Percentiles rank a stretch among this genome's conserved stretches.
Evolutionary conservation across 2,329 filamentous ascomycete species (phyloP).

Genomic region (Gaeumannomyces sp.): DNA sequence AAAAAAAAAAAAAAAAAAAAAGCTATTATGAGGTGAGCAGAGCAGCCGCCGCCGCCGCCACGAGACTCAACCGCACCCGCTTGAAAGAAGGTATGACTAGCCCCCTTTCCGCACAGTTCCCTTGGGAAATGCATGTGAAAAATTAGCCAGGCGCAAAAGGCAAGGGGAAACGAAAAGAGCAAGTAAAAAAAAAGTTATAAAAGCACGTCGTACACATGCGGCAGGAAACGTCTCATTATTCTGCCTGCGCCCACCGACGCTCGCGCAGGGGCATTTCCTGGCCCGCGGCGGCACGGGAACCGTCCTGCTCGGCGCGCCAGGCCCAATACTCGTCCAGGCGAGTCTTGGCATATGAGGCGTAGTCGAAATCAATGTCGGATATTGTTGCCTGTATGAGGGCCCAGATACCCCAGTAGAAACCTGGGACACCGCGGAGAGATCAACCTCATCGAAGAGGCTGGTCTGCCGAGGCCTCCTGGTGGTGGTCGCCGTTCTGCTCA

Average conservation of each 20-base stretch:
- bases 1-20: no score
- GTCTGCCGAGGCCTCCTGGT: constrained; percentile 48
- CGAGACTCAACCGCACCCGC: no score
- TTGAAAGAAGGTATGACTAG: no score
- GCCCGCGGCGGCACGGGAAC: constrained; percentile 44
- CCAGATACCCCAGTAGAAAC: constrained; percentile 93
- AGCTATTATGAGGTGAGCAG: no score
- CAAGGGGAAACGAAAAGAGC: background rate
- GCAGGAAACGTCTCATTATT: constrained; percentile 17
- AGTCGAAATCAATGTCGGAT: constrained; percentile 94
- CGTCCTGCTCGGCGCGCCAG: constrained; percentile 72
- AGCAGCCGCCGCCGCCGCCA: no score
- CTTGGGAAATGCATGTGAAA: no score
- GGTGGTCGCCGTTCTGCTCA: background rate
- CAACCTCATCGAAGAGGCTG: constrained; percentile 74
- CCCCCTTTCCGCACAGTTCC: no score
- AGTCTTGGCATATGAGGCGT: constrained; percentile 81
- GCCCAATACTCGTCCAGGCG: constrained; percentile 88
- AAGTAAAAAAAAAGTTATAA: background rate
- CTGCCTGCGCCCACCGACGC: constrained; percentile 64
- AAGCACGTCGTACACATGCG: no score
- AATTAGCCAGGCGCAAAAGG: background rate
- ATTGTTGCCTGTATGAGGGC: constrained; percentile 90
- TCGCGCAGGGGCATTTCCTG: constrained; percentile 69
- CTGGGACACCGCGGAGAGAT: constrained; percentile 81